Evolutionary conservation across 805 yeast genomes (phyloP).

Genomic region (Lachancea cidri): DNA sequence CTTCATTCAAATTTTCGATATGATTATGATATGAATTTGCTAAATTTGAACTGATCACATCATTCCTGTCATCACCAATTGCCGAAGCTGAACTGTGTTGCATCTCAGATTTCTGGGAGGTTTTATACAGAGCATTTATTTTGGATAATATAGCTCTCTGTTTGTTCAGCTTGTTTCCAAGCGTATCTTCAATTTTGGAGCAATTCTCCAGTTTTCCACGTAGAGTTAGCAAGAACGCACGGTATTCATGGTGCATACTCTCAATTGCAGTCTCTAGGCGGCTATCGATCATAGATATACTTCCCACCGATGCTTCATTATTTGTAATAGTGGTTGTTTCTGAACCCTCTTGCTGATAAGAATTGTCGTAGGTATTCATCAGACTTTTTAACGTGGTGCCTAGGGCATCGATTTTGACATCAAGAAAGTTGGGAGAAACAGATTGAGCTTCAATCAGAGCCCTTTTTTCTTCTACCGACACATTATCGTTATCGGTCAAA

Average conservation of each 20-base stretch:
- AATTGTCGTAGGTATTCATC: not conserved
- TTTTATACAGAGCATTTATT: too few species aligned
- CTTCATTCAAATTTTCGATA: constrained; percentile 14
- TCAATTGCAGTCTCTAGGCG: constrained; percentile 26
- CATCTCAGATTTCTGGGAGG: not conserved
- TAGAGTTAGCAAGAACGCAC: constrained; percentile 23
- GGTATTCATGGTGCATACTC: constrained; percentile 28
- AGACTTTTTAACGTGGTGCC: constrained; percentile 13
- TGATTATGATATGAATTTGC: constrained; percentile 16
- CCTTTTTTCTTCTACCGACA: constrained; percentile 22
- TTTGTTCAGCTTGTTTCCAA: constrained; percentile 19
- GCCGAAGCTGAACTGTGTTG: constrained; percentile 1
- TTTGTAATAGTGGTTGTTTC: not conserved
- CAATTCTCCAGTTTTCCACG: constrained; percentile 19
- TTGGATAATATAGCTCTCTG: constrained; percentile 21
- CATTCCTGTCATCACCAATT: constrained; percentile 9
- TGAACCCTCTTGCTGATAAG: not conserved
- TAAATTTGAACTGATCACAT: constrained; percentile 11
- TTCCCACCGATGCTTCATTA: not conserved
- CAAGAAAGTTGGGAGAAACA: constrained; percentile 22
- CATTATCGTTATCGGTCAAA: constrained; percentile 13
- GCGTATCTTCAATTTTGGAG: constrained; percentile 14
- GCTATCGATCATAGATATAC: constrained; percentile 15
- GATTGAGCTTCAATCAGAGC: constrained; percentile 19
- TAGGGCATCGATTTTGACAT: constrained; percentile 28